These are phyloP conservation scores for Lophiotrema nucula DNA, from an alignment of 495 filamentous ascomycete species.

Conservation along the genomic window DNA sequence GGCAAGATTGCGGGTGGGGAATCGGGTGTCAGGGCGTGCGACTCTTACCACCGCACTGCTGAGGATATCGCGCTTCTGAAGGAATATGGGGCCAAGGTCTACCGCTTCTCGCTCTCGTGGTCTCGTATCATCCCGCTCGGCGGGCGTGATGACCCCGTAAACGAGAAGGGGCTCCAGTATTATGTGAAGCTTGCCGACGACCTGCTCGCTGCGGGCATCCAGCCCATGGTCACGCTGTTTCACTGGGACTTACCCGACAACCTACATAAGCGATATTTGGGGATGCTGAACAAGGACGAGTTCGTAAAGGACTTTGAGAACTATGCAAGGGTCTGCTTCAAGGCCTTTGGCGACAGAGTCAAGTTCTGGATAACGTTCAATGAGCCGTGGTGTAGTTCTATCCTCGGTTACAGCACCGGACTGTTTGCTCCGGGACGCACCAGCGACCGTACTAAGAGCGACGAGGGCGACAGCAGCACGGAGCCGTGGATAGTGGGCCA, in stretches of 20 bases:
- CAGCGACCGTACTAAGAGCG: constrained; percentile 55
- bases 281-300: constrained; percentile 58
- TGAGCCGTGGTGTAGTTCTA: constrained; percentile 62
- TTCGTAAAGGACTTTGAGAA: constrained; percentile 60
- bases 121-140: constrained; percentile 68
- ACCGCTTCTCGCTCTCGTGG: constrained; percentile 78
- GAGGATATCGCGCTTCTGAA: constrained; percentile 75
- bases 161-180: constrained; percentile 58
- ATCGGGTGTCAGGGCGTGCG: constrained; percentile 69
- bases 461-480: constrained; percentile 55
- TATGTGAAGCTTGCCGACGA: constrained; percentile 63
- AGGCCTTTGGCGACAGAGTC: constrained; percentile 54
- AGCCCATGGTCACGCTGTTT: constrained; percentile 61
- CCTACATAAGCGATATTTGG: constrained; percentile 62
- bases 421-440: constrained; percentile 61
- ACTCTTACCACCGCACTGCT: constrained; percentile 70
- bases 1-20: constrained; percentile 72
- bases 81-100: constrained; percentile 59
- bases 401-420: constrained; percentile 60
- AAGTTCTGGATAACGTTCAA: constrained; percentile 69
- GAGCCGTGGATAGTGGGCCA: constrained; percentile 64
- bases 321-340: constrained; percentile 58
- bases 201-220: constrained; percentile 57
- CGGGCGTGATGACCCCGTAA: constrained; percentile 60
- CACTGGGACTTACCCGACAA: constrained; percentile 64